Base-by-base conservation (phyloP, 1,139 yeast genomes). In the Pneumocystis oryctolagi region DNA sequence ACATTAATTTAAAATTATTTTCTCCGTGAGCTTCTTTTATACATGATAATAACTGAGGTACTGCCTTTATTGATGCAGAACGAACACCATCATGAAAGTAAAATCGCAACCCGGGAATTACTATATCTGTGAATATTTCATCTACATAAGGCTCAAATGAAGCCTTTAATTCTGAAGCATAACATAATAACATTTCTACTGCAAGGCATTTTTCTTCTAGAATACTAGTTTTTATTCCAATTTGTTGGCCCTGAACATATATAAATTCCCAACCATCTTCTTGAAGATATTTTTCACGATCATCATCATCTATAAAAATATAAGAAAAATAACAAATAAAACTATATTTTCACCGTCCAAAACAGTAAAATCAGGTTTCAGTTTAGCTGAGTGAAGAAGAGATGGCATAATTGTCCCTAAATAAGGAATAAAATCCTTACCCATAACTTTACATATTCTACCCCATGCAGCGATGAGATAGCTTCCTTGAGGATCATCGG, bases 381-480 rank as follows among this genome's bases (percentile, higher is more conserved):
- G 90, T 71, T 84, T 88, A 5, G 97, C 98, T 42, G 92, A 85
- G 64, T 80, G 81, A 65, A 92, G 74, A 65, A 92, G 77, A 16
- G 96, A 92, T 28, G 97, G 97, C 73, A 92, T 80, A 53, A 92
- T 96, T n/a, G 83, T 82, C 42, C 89, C 88, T 65, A 92, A 78
- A 68, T 84, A 85, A n/a, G 96, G 96, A 66, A 88, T 75, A 73
- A 92, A 92, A 63, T 89, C 96, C 65, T 80, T 81, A 34, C 96
- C 96, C 64, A 90, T 79, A 61, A 92, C 82, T 69, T 87, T 81
- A 72, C 98, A 92, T 62, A 92, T 80, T 71, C 98, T 83, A 63
- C 95, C 90, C 98, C 98, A 92, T 61, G 96, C 97, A 73, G 89
- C 96, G 69, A 89, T 95, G 68, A 92, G 79, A 70, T 89, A 90